Evolutionary conservation across 108 stramenopile species (phyloP).

Genomic region (Skeletonema grethae): DNA sequence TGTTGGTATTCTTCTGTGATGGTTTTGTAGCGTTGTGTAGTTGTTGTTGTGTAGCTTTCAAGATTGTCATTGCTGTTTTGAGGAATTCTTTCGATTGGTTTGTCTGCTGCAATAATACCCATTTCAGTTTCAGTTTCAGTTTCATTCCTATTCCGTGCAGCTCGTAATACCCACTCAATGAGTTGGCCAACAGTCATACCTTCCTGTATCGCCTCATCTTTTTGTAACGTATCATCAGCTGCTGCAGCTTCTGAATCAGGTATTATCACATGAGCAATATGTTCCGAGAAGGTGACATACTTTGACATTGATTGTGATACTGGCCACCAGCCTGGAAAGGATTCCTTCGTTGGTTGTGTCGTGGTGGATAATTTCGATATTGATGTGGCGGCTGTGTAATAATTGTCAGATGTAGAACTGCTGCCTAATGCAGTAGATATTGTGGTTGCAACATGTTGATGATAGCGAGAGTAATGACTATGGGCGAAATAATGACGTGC

Average conservation of each 20-base stretch:
- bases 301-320: slow-evolving; percentile 8
- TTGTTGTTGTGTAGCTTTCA: neutral
- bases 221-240: neutral
- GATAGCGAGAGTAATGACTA: neutral
- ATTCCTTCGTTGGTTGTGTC: neutral
- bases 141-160: slow-evolving; percentile 3
- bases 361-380: slow-evolving; percentile 5
- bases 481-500: too few relatives aligned
- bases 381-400: neutral
- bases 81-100: neutral
- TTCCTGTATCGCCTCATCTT: neutral
- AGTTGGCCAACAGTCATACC: slow-evolving; percentile 26
- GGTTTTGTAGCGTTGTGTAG: neutral
- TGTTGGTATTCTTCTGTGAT: slow-evolving; percentile 27
- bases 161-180: slow-evolving; percentile 33
- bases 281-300: slow-evolving; percentile 27
- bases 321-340: slow-evolving; percentile 46
- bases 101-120: neutral
- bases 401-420: slow-evolving; percentile 2
- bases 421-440: neutral
- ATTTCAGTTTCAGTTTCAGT: neutral
- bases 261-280: slow-evolving; percentile 44
- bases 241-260: neutral
- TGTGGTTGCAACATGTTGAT: too few relatives aligned
- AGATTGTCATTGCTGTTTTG: neutral